A percentile compares a stretch with the other conserved stretches of the same genome.
Evolutionary conservation across 2,329 filamentous ascomycete species (phyloP).

Genomic region (Mycosphaerelloides madeirae): DNA sequence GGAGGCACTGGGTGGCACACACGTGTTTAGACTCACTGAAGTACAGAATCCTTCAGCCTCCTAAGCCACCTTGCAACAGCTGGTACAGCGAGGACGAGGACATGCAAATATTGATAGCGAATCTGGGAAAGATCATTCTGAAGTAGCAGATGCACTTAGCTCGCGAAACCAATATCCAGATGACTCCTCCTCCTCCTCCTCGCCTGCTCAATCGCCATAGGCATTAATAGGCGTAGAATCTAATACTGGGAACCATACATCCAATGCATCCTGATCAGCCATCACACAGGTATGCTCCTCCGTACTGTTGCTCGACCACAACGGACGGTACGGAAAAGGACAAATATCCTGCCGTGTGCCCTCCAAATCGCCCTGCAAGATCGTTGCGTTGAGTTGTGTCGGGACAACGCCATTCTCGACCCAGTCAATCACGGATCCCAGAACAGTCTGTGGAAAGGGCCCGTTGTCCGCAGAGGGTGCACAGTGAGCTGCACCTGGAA

Average conservation of each 20-base stretch:
- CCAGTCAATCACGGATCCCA: slow-evolving; percentile 30
- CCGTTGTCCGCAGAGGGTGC: slow-evolving; percentile 27
- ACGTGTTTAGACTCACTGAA: too few relatives aligned
- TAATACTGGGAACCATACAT: slow-evolving; percentile 16
- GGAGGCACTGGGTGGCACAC: too few relatives aligned
- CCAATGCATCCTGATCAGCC: slow-evolving; percentile 13
- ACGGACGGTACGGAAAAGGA: slow-evolving; percentile 6
- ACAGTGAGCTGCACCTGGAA: slow-evolving; percentile 53
- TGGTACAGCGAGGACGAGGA: too few relatives aligned
- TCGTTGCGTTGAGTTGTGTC: slow-evolving; percentile 1
- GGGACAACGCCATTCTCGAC: slow-evolving; percentile 11
- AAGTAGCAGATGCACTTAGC: too few relatives aligned
- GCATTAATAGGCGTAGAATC: slow-evolving; percentile 11
- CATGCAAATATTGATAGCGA: too few relatives aligned
- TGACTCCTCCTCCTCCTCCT: too few relatives aligned
- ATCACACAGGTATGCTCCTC: slow-evolving; percentile 25
- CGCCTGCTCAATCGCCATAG: too few relatives aligned
- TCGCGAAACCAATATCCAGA: too few relatives aligned
- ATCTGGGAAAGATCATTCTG: too few relatives aligned
- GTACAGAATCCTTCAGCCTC: too few relatives aligned
- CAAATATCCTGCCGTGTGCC: slow-evolving; percentile 6
- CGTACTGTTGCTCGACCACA: slow-evolving; percentile 3
- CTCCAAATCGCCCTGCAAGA: slow-evolving; percentile 7
- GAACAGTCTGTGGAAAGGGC: slow-evolving; percentile 42
- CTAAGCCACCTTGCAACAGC: too few relatives aligned